These are phyloP conservation scores for Solanum pimpinellifolium DNA, from an alignment of 257 asterid genomes.

Conservation along the genomic window DNA sequence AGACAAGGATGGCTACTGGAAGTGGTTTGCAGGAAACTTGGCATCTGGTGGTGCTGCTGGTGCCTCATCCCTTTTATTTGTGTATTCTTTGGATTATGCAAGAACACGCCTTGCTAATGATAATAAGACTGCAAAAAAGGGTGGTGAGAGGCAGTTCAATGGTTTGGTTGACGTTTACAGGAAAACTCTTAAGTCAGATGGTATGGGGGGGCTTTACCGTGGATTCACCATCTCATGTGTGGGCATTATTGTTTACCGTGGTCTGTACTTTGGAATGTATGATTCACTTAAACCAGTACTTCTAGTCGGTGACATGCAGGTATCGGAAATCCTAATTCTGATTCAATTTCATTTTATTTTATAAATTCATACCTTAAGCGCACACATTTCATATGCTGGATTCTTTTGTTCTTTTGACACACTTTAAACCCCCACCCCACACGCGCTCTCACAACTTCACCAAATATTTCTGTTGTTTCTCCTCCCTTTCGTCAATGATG, in stretches of 20 bases:
- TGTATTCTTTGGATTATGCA: conserved; percentile 62
- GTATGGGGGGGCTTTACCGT: conserved; percentile 62
- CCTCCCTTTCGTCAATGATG: not conserved
- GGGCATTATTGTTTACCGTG: conserved; percentile 74
- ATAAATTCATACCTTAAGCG: not conserved
- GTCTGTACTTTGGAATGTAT: conserved; percentile 77
- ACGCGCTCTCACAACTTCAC: not conserved
- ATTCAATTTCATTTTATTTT: not conserved
- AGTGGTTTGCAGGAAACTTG: conserved; percentile 72
- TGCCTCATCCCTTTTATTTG: conserved; percentile 57
- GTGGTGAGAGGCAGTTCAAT: conserved; percentile 74
- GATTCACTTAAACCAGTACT: conserved; percentile 70
- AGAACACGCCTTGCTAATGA: conserved; percentile 71
- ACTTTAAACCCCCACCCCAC: not conserved
- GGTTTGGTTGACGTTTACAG: conserved; percentile 64
- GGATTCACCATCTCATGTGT: conserved; percentile 64
- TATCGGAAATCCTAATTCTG: not conserved
- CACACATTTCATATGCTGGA: not conserved
- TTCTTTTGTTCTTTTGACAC: not conserved
- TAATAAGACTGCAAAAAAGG: conserved; percentile 53
- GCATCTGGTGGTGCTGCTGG: conserved; percentile 77
- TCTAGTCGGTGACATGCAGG: conserved; percentile 47
- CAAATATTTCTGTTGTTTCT: not conserved
- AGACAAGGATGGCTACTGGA: conserved; percentile 68
- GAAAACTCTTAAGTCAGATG: conserved; percentile 59